These are phyloP conservation scores for Malus asiatica DNA, from an alignment of 306 rosid genomes.

Conservation along the genomic window DNA sequence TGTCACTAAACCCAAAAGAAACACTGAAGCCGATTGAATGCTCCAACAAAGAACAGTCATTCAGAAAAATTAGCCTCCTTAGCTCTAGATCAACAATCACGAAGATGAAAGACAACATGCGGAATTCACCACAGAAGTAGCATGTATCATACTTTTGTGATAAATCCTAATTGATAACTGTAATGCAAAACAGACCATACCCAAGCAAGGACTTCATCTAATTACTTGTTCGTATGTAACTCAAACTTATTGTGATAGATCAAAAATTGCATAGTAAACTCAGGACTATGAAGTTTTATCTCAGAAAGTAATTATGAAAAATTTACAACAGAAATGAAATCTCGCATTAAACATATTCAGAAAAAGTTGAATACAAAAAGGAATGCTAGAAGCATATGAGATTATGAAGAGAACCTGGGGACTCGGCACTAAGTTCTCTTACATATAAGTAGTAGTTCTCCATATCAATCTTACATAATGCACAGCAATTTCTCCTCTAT, in stretches of 20 bases:
- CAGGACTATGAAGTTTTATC: background rate
- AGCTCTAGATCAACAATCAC: background rate
- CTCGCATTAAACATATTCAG: background rate
- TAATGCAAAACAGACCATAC: background rate
- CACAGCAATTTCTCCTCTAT: background rate
- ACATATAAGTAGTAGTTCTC: background rate
- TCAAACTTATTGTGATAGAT: background rate
- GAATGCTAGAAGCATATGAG: background rate
- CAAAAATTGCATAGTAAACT: background rate
- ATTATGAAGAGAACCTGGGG: background rate
- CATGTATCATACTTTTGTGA: background rate
- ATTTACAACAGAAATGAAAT: background rate
- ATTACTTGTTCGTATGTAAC: background rate
- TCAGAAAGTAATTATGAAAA: background rate
- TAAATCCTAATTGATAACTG: background rate
- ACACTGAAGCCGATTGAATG: background rate
- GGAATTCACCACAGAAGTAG: background rate
- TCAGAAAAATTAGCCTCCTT: background rate
- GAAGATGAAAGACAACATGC: background rate
- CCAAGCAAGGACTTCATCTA: background rate
- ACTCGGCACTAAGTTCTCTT: background rate
- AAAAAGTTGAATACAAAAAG: background rate
- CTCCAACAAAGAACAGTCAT: background rate
- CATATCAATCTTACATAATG: background rate
- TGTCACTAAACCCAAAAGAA: background rate